phyloP scores from a whole-genome alignment of 2,329 filamentous ascomycete genomes.

The Trichophyton rubrum region DNA sequence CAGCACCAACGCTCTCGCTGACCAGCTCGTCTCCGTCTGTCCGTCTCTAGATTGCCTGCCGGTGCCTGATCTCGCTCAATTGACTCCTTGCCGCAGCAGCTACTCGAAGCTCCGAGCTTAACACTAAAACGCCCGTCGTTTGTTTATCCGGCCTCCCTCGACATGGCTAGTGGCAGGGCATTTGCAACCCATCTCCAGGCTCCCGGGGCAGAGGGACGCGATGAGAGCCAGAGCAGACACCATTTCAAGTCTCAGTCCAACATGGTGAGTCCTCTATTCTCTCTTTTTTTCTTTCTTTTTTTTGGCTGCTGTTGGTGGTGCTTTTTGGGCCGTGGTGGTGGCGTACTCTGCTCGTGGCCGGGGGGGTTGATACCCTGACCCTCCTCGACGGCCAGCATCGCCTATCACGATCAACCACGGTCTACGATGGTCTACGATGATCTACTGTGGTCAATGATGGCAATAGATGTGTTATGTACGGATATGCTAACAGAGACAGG shows the following conservation, averaged over 20 bases:
- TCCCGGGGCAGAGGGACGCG: conserved; percentile 32
- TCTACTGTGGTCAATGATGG: too few relatives aligned
- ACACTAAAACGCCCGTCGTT: neutral
- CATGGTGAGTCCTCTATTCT: conserved; percentile 33
- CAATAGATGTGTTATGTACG: neutral
- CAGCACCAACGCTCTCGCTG: neutral
- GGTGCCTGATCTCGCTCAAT: neutral
- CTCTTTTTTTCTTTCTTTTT: neutral
- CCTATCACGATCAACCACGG: too few relatives aligned
- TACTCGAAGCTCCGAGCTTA: neutral
- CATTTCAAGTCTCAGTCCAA: conserved; percentile 45
- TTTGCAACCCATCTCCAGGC: conserved; percentile 67
- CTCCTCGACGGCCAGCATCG: too few relatives aligned
- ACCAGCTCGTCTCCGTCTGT: neutral
- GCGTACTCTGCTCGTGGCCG: too few relatives aligned
- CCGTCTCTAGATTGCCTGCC: neutral
- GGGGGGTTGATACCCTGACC: too few relatives aligned
- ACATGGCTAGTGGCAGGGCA: conserved; percentile 59
- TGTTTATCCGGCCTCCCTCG: conserved; percentile 13
- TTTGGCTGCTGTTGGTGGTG: neutral
- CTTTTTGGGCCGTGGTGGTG: neutral
- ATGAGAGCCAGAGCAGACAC: conserved; percentile 31
- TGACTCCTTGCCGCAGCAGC: neutral
- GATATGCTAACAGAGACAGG: conserved; percentile 41
- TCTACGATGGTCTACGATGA: too few relatives aligned